Evolutionary conservation across 179 eudicot species (phyloP), one percentile per base, ranked within the genome.

Genomic region (Silene vulgaris): DNA sequence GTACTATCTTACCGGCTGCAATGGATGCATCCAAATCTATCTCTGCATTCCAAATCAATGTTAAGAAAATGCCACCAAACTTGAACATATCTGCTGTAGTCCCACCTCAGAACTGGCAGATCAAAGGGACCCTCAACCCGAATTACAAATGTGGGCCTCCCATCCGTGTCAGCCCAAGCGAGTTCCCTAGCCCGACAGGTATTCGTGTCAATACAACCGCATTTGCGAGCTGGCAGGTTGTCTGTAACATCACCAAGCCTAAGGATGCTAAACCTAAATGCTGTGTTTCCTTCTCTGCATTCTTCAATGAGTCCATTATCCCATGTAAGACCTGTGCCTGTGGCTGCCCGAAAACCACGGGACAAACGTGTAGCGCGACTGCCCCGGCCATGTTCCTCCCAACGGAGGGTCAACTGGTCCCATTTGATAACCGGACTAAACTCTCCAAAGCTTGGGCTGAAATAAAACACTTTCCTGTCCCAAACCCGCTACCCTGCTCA

Each of bases 321-420:
- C 98, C 98, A 0, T 94, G 98, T 77, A 88, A 85, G 50, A 94
- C 98, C 0, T 94, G 98, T 71, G 98, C 98, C 17, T 94, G 98
- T 77, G 98, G 97, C 1, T 94, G 98, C 79, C 75, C 81, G 9
- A 78, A 61, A 30, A 79, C 62, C 57, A 82, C 93, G 0, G 80
- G 78, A 28, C 76, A 78, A 14, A 85, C 84, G 0, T 94, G 98
- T 43, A 88, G 87, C 71, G 80, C 90, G 5, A 81, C 75, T 0
- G 84, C 87, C 7, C 84, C 89, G 0, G 87, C 98, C 19, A 86
- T 91, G 76, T 85, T 90, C 14, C 80, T 94, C 28, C 98, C 96
- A 1, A 74, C 93, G 0, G 84, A 91, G 50, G 93, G 88, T 30
- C 88, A 88, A 71, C 85, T 90, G 1, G 78, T 88, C 29, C 98